Conservation (phyloP, 257 asterid species). For the Petrea volubilis region DNA sequence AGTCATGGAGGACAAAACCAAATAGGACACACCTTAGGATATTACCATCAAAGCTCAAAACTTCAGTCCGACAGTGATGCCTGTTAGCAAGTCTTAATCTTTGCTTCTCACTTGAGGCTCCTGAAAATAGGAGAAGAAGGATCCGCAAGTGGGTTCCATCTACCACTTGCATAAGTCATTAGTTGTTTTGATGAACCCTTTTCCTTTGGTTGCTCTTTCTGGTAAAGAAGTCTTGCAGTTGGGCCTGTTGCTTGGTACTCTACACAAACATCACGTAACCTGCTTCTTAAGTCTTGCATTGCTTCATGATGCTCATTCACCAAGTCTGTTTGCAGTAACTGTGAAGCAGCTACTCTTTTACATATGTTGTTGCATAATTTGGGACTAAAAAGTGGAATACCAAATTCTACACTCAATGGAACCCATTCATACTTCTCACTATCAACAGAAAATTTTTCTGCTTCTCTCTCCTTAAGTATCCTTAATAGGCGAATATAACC, state of each 20-base stretch:
- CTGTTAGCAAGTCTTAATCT: constrained; percentile 88
- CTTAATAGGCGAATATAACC: constrained; percentile 87
- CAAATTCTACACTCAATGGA: constrained; percentile 87
- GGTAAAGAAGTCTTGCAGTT: constrained; percentile 88
- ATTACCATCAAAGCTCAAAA: constrained; percentile 94
- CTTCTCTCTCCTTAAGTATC: constrained; percentile 71
- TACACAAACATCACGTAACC: constrained; percentile 75
- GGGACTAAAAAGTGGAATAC: constrained; percentile 95
- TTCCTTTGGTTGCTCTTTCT: constrained; percentile 76
- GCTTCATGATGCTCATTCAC: constrained; percentile 79
- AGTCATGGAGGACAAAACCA: constrained; percentile 16
- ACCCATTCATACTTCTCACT: constrained; percentile 88
- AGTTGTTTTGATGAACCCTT: constrained; percentile 60
- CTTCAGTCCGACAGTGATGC: constrained; percentile 81
- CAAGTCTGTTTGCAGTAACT: constrained; percentile 85
- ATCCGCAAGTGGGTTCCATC: constrained; percentile 92
- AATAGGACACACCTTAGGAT: constrained; percentile 70
- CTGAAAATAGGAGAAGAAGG: constrained; percentile 99
- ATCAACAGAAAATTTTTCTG: constrained; percentile 45
- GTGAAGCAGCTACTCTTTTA: constrained; percentile 78
- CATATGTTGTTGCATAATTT: constrained; percentile 81
- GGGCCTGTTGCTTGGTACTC: constrained; percentile 96
- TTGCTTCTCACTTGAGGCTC: constrained; percentile 83
- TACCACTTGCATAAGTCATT: constrained; percentile 96
- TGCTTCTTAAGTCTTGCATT: constrained; percentile 80